Evolutionary conservation across 495 filamentous ascomycete species (phyloP), one percentile per base, ranked within the genome.

Genomic region (Saxophila tyrrhenica): DNA sequence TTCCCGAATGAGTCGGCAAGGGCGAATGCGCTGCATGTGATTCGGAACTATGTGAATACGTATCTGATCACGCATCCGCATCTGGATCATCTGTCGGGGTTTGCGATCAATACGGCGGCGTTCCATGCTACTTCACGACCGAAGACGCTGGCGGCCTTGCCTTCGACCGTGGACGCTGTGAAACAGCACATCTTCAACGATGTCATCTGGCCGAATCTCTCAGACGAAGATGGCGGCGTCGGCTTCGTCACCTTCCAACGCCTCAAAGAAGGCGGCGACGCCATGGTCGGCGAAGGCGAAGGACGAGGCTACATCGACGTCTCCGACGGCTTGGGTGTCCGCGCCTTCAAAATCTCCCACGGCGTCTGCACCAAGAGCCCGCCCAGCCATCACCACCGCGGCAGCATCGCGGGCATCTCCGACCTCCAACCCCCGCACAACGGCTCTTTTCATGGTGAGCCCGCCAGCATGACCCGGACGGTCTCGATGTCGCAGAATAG

Each of bases 151-250:
- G 88, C 89, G 3, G 92, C 85, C 8, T 70, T 96, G 1, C 89
- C 90, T 0, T 82, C 79, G 17, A 91, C 89, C 32, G 87, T 98
- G 42, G 73, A 83, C 15, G 89, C 90, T 2, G 80, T 98, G 65
- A 95, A 95, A 64, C 79, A 75, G 10, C 89, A 98, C 67, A 85
- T 98, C 52, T 98, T 97, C 73, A 98, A 98, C 70, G 89, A 95
- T 64, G 68, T 96, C 43, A 94, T 98, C 49, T 98, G 94, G 94
- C 92, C 92, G 0, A 98, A 98, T 60, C 72, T 98, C 32, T 92
- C 89, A 0, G 89, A 97, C 68, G 94, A 98, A 71, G 89, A 94
- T 66, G 88, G 87, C 25, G 92, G 94, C 15, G 88, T 89, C 22
- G 94, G 94, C 1, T 72, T 98, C 5, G 79, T 97, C 25, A 95